Conservation (phyloP, 2,329 filamentous ascomycete genomes). For the Phyllosticta paracitricarpa region DNA sequence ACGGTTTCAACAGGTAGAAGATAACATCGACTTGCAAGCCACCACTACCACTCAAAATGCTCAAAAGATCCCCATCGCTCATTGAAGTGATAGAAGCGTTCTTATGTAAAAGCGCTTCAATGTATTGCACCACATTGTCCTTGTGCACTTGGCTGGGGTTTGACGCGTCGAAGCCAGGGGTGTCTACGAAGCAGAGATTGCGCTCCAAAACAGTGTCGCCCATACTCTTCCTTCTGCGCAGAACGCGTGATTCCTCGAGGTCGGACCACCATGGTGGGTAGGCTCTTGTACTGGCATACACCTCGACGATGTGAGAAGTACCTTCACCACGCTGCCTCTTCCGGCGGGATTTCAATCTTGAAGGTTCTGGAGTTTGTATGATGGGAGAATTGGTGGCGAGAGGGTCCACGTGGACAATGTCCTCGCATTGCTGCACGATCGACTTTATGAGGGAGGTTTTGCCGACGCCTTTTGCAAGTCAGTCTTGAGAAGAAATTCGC, state of each 20-base stretch:
- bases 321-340: constrained; percentile 11
- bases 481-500: constrained; percentile 7
- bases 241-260: constrained; percentile 52
- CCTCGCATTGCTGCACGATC: constrained; percentile 74
- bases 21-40: constrained; percentile 77
- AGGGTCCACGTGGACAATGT: constrained; percentile 88
- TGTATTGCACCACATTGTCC: constrained; percentile 49
- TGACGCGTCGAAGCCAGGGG: constrained; percentile 48
- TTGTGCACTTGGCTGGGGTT: constrained; percentile 29
- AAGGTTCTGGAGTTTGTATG: constrained; percentile 15
- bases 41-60: constrained; percentile 69
- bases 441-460: constrained; percentile 86
- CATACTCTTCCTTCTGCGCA: constrained; percentile 53
- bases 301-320: constrained; percentile 25
- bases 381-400: constrained; percentile 26
- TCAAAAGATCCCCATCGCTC: constrained; percentile 63
- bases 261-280: constrained; percentile 80
- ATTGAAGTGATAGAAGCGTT: constrained; percentile 52
- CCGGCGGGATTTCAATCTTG: constrained; percentile 19
- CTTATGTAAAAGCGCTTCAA: constrained; percentile 59
- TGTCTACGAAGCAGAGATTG: constrained; percentile 91
- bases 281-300: constrained; percentile 41
- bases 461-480: constrained; percentile 52
- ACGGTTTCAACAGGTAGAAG: constrained; percentile 63
- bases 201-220: constrained; percentile 74